Evolutionary conservation across 352 stramenopile genomes (phyloP).

Genomic region (Albugo laibachii): DNA sequence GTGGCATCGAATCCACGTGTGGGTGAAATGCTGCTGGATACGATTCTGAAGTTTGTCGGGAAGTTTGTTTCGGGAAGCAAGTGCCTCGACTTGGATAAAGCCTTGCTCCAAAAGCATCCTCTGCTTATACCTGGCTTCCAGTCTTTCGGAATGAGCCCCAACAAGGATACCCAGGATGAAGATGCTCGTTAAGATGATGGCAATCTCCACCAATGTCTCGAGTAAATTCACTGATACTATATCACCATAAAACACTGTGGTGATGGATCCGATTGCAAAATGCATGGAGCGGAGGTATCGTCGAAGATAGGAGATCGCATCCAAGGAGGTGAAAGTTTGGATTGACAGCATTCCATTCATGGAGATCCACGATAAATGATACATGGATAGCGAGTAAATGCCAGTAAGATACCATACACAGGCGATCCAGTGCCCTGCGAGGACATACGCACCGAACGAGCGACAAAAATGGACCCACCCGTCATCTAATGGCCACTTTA

Average conservation of each 20-base stretch:
- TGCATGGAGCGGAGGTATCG: constrained; percentile 36
- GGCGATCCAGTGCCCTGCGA: constrained; percentile 45
- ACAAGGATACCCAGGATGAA: constrained; percentile 51
- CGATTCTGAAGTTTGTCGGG: constrained; percentile 24
- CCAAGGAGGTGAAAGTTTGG: constrained; percentile 18
- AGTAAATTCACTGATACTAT: constrained; percentile 39
- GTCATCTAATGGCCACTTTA: constrained; percentile 30
- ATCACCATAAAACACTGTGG: constrained; percentile 49
- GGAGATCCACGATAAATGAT: constrained; percentile 33
- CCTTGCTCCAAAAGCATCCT: constrained; percentile 55
- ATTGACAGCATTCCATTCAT: constrained; percentile 30
- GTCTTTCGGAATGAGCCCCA: constrained; percentile 30
- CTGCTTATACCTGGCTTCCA: constrained; percentile 41
- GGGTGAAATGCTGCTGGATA: constrained; percentile 37
- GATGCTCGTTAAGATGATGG: constrained; percentile 40
- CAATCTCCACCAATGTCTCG: constrained; percentile 32
- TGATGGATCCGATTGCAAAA: constrained; percentile 38
- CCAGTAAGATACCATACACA: constrained; percentile 39
- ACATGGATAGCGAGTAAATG: constrained; percentile 20
- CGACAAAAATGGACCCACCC: constrained; percentile 27
- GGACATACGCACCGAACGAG: constrained; percentile 23
- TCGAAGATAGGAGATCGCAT: constrained; percentile 17
- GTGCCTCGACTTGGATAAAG: constrained; percentile 35
- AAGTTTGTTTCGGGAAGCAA: constrained; percentile 33
- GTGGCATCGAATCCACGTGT: constrained; percentile 46